phyloP scores from a whole-genome alignment of 2,329 filamentous ascomycete genomes.

The Sclerotiophoma versabilis region DNA sequence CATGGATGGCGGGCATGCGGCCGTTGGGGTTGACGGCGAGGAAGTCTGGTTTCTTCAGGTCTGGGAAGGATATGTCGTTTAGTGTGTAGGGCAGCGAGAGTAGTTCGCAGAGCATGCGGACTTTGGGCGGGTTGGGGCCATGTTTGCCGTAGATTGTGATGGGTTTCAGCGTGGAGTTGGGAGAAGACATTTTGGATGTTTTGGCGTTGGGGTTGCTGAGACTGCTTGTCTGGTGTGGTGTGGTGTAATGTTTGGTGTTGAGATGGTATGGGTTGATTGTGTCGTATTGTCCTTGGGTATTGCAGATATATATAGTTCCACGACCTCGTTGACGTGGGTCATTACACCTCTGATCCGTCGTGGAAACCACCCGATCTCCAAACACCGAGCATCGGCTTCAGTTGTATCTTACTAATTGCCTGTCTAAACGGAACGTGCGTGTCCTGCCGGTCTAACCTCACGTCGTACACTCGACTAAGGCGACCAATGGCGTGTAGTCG shows the following conservation, averaged over 20 bases:
- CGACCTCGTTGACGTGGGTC: background rate
- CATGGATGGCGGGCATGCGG: conserved; percentile 54
- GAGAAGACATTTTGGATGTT: conserved; percentile 10
- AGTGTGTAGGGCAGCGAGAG: conserved; percentile 52
- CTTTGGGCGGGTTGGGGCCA: conserved; percentile 54
- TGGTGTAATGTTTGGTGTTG: background rate
- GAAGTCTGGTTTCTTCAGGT: conserved; percentile 53
- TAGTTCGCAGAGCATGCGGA: conserved; percentile 55
- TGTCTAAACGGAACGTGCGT: background rate
- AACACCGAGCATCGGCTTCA: background rate
- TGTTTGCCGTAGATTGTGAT: conserved; percentile 33
- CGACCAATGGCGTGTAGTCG: background rate
- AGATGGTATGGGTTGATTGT: background rate
- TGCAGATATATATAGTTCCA: background rate
- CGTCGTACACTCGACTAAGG: background rate
- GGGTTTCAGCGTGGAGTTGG: conserved; percentile 22
- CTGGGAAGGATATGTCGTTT: conserved; percentile 45
- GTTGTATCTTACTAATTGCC: background rate
- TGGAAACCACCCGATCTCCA: background rate
- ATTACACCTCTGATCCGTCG: background rate
- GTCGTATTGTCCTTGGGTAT: no score
- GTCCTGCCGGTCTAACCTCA: background rate
- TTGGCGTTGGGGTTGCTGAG: background rate
- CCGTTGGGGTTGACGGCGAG: conserved; percentile 51
- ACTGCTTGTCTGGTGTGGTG: no score